A percentile compares a stretch with the other conserved stretches of the same genome.
Conservation (phyloP, 2,329 filamentous ascomycete genomes). For the Fusarium keratoplasticum region DNA sequence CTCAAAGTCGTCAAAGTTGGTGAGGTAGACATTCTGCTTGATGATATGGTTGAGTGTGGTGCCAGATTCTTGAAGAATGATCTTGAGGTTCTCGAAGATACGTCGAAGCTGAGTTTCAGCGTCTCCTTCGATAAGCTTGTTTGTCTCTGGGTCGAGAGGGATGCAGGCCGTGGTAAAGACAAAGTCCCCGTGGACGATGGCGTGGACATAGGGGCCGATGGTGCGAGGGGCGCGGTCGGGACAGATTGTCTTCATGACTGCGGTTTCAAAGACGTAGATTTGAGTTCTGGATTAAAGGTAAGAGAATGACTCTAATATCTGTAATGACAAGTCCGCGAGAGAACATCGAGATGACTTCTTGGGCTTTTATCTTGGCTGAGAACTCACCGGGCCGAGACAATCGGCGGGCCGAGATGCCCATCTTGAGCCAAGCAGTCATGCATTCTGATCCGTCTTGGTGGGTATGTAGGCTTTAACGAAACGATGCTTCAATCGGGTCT, state of each 20-base stretch:
- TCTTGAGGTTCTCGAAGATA: neutral
- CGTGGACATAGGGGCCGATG: neutral
- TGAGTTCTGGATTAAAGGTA: neutral
- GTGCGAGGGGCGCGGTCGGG: neutral
- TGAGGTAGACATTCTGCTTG: neutral
- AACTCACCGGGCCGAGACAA: neutral
- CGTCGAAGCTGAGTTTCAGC: neutral
- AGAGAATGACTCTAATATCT: neutral
- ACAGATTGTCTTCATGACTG: neutral
- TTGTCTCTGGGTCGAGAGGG: neutral
- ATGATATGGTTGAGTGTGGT: neutral
- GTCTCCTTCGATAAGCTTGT: neutral
- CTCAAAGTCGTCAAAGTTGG: neutral
- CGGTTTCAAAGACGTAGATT: neutral
- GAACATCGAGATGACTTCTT: too few species aligned
- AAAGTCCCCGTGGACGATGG: neutral
- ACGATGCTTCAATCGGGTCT: too few species aligned
- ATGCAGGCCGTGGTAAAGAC: neutral
- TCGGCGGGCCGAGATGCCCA: neutral
- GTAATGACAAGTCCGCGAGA: too few species aligned
- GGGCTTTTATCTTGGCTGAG: neutral
- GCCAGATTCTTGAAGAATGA: neutral
- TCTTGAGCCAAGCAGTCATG: neutral
- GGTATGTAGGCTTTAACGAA: too few species aligned
- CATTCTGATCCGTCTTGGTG: neutral